These are phyloP conservation scores for Thinopyrum elongatum DNA, from an alignment of 176 grass and related monocot genomes.

Conservation along the genomic window DNA sequence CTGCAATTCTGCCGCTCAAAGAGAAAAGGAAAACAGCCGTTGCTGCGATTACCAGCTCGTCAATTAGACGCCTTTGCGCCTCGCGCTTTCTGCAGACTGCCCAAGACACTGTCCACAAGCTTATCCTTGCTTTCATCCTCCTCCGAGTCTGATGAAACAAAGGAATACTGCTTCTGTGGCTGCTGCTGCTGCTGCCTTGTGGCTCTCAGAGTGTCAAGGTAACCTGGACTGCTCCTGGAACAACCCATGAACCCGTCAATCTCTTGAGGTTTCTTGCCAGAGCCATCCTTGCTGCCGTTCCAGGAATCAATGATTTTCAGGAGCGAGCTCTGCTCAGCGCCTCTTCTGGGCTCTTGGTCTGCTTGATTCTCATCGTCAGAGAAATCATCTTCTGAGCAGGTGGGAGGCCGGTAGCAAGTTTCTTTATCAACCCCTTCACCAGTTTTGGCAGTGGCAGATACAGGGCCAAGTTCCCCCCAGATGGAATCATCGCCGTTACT, in stretches of 20 bases:
- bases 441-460: slow-evolving; percentile 32
- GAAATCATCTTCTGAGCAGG: slow-evolving; percentile 55
- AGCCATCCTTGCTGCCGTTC: slow-evolving; percentile 41
- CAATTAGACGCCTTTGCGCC: slow-evolving; percentile 40
- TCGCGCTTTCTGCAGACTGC: slow-evolving; percentile 58
- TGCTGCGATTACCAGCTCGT: background rate
- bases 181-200: background rate
- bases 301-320: slow-evolving; percentile 75
- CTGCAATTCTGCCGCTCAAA: background rate
- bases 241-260: slow-evolving; percentile 49
- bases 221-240: slow-evolving; percentile 28
- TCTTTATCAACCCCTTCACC: slow-evolving; percentile 21
- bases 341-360: slow-evolving; percentile 28
- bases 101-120: slow-evolving; percentile 61
- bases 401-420: slow-evolving; percentile 7
- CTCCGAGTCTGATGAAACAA: slow-evolving; percentile 43
- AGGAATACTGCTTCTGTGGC: slow-evolving; percentile 34
- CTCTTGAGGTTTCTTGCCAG: slow-evolving; percentile 33
- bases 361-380: slow-evolving; percentile 41
- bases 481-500: slow-evolving; percentile 39
- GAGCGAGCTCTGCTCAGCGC: slow-evolving; percentile 46
- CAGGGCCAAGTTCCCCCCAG: slow-evolving; percentile 80
- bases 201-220: slow-evolving; percentile 4
- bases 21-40: background rate
- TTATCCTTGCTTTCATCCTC: slow-evolving; percentile 52